Conservation (phyloP, 176 grass and related monocot genomes). For the maize (Zea mays) region DNA sequence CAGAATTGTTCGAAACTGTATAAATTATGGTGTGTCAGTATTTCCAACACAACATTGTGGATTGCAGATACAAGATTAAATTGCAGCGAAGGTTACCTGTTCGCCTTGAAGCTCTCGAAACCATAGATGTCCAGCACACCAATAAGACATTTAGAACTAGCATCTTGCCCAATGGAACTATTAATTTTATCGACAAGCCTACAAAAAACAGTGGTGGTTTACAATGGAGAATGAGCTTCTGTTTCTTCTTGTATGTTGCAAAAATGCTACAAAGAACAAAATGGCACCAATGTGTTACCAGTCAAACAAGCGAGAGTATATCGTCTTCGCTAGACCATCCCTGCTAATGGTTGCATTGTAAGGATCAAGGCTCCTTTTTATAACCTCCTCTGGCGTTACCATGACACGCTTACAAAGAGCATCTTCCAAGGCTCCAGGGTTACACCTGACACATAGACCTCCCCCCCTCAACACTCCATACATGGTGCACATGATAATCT, state of each 20-base stretch:
- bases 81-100: constrained; percentile 53
- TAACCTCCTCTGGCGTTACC: constrained; percentile 97
- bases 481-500: constrained; percentile 19
- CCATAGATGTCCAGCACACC: constrained; percentile 99
- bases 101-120: constrained; percentile 99
- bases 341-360: constrained; percentile 85
- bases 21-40: constrained; percentile 33
- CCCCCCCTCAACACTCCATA: constrained; percentile 37
- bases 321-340: constrained; percentile 94
- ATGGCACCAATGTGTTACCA: constrained; percentile 65
- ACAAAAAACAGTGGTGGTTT: constrained; percentile 30
- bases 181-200: constrained; percentile 99
- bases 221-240: neutral
- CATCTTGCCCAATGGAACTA: constrained; percentile 92
- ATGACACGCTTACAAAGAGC: constrained; percentile 96
- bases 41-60: neutral
- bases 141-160: constrained; percentile 86
- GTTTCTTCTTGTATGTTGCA: neutral
- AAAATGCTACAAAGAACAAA: constrained; percentile 31
- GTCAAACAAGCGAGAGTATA: constrained; percentile 99
- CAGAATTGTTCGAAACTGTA: constrained; percentile 97
- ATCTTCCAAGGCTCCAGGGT: constrained; percentile 83
- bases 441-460: constrained; percentile 67
- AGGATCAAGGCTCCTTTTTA: constrained; percentile 97
- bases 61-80: constrained; percentile 24